A percentile compares a stretch with the other conserved stretches of the same genome.
phyloP scores from a whole-genome alignment of 176 grass and related monocot species.

The Avena sativa region DNA sequence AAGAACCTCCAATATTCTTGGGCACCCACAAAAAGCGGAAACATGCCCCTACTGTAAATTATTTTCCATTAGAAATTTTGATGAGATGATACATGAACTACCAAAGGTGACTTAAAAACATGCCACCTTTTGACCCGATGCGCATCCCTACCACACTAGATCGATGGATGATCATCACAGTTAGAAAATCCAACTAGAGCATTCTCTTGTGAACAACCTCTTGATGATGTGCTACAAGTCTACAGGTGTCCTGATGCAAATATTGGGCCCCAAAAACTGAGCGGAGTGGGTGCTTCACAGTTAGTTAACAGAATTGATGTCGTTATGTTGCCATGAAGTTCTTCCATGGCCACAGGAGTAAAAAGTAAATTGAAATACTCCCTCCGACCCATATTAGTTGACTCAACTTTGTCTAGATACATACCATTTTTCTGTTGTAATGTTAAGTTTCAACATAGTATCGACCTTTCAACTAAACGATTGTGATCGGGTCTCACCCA shows the following conservation, averaged over 20 bases:
- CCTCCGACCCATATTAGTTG: no score
- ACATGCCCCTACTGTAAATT: slow-evolving; percentile 1
- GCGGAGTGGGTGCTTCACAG: not conserved
- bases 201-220: slow-evolving; percentile 16
- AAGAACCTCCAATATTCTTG: slow-evolving; percentile 45
- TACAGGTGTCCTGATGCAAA: not conserved
- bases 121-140: slow-evolving; percentile 42
- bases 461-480: slow-evolving; percentile 7
- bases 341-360: not conserved
- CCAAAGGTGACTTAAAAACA: slow-evolving; percentile 40
- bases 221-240: slow-evolving; percentile 1
- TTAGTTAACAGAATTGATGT: slow-evolving; percentile 19
- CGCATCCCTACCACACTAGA: slow-evolving; percentile 30
- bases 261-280: slow-evolving; percentile 4
- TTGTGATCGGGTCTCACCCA: not conserved
- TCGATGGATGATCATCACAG: slow-evolving; percentile 14
- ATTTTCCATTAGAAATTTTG: slow-evolving; percentile 24
- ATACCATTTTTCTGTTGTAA: not conserved
- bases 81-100: slow-evolving; percentile 27
- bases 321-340: not conserved
- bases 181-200: slow-evolving; percentile 4
- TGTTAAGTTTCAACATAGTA: not conserved
- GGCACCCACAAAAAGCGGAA: slow-evolving; percentile 10
- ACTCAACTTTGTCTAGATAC: no score
- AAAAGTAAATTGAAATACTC: not conserved